Percentiles rank a stretch among this genome's conserved stretches.
Conservation (phyloP, 2,329 filamentous ascomycete species). For the Chaetomium sp. region DNA sequence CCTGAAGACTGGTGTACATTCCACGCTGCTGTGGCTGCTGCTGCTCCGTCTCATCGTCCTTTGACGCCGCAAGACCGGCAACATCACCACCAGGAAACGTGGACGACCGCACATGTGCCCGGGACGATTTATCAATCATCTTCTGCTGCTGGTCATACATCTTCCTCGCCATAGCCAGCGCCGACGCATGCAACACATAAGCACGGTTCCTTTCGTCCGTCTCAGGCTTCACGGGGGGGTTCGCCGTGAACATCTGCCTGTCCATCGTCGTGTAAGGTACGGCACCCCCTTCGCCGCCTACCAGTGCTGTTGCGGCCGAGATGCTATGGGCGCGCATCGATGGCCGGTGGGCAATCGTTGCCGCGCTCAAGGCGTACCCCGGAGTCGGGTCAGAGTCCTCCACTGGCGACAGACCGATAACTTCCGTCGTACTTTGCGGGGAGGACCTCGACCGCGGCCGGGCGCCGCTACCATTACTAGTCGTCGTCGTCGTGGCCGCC, state of each 20-base stretch:
- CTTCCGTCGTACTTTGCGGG: constrained; percentile 40
- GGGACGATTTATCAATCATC: constrained; percentile 48
- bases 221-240: constrained; percentile 65
- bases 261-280: constrained; percentile 61
- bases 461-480: constrained; percentile 30
- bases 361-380: constrained; percentile 65
- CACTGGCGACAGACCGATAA: constrained; percentile 35
- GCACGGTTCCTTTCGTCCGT: constrained; percentile 66
- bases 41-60: neutral
- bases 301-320: constrained; percentile 26
- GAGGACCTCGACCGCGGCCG: constrained; percentile 60
- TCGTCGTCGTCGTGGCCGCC: constrained; percentile 73
- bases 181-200: constrained; percentile 71
- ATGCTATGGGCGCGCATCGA: constrained; percentile 38
- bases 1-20: constrained; percentile 62
- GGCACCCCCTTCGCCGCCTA: constrained; percentile 54
- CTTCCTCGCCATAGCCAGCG: constrained; percentile 80
- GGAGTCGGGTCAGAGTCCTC: constrained; percentile 50
- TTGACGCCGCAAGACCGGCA: neutral
- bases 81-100: constrained; percentile 17
- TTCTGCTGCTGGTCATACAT: constrained; percentile 72
- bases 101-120: constrained; percentile 28
- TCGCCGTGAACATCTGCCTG: constrained; percentile 69
- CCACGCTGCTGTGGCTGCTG: constrained; percentile 40
- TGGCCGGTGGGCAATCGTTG: constrained; percentile 58